A percentile compares a stretch with the other conserved stretches of the same genome.
These are phyloP conservation scores for Triadica sebifera DNA, from an alignment of 345 rosid genomes.

Conservation along the genomic window DNA sequence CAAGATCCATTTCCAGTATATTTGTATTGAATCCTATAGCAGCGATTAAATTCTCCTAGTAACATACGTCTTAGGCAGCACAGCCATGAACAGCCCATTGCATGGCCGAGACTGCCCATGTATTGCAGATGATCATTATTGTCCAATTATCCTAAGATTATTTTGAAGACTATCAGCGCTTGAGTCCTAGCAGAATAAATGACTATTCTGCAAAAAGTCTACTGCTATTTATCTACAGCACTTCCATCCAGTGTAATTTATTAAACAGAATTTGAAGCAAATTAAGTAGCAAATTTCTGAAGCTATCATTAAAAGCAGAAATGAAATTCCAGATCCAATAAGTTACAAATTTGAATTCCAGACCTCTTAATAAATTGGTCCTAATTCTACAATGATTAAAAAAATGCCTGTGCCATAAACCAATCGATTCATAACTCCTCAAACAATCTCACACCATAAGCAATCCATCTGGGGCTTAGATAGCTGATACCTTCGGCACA, in stretches of 20 bases:
- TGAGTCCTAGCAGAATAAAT: too few species aligned
- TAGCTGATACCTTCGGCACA: slow-evolving; percentile 54
- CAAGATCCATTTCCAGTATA: background rate
- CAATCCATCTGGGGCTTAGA: slow-evolving; percentile 16
- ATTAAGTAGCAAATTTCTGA: too few species aligned
- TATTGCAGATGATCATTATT: too few species aligned
- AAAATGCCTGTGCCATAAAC: background rate
- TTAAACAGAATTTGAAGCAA: background rate
- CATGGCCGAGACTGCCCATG: too few species aligned
- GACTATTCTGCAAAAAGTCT: too few species aligned
- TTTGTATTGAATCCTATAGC: background rate
- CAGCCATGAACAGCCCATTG: too few species aligned
- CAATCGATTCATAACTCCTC: slow-evolving; percentile 9
- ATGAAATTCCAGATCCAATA: background rate
- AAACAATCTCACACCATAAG: slow-evolving; percentile 4
- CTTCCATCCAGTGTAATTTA: background rate
- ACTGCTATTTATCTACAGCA: too few species aligned
- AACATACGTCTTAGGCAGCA: too few species aligned
- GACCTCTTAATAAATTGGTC: background rate
- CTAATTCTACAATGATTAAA: slow-evolving; percentile 15
- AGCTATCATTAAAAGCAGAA: background rate
- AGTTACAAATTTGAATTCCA: slow-evolving; percentile 1
- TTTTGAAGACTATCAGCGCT: too few species aligned
- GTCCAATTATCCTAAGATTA: too few species aligned
- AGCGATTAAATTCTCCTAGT: too few species aligned